These are phyloP conservation scores for Effrenium voratum DNA, from an alignment of 73 alveolate species.

Conservation along the genomic window DNA sequence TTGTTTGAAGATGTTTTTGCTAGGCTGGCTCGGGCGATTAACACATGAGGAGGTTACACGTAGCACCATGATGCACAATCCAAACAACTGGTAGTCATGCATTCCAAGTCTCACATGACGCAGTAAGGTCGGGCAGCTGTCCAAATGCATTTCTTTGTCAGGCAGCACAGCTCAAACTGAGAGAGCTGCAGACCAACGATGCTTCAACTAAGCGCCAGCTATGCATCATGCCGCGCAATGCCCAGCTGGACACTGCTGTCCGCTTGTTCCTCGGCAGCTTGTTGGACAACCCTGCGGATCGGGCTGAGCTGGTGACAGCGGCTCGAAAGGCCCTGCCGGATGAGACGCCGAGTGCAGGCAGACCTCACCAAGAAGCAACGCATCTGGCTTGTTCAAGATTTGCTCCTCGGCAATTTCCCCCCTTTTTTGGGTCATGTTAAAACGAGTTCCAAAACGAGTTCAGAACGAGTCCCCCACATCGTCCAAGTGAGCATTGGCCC, in stretches of 20 bases:
- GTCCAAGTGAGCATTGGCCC: background rate
- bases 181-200: too few species aligned
- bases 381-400: background rate
- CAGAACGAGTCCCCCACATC: background rate
- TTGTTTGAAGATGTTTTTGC: too few species aligned
- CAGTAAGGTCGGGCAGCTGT: background rate
- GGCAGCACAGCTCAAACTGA: too few species aligned
- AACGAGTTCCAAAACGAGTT: too few species aligned
- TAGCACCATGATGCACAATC: background rate
- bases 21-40: too few species aligned
- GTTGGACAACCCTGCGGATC: background rate
- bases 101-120: background rate
- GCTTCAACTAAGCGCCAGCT: too few species aligned
- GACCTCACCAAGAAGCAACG: background rate
- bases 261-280: background rate
- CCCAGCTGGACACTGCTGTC: background rate
- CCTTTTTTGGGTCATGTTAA: too few species aligned
- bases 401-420: background rate
- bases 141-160: too few species aligned
- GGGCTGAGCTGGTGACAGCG: background rate
- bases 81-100: background rate
- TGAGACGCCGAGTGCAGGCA: background rate
- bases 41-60: background rate
- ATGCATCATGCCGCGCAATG: background rate
- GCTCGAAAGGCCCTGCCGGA: background rate